Evolutionary conservation across 768 basidiomycete species (phyloP).

Genomic region (Suillus brevipes): DNA sequence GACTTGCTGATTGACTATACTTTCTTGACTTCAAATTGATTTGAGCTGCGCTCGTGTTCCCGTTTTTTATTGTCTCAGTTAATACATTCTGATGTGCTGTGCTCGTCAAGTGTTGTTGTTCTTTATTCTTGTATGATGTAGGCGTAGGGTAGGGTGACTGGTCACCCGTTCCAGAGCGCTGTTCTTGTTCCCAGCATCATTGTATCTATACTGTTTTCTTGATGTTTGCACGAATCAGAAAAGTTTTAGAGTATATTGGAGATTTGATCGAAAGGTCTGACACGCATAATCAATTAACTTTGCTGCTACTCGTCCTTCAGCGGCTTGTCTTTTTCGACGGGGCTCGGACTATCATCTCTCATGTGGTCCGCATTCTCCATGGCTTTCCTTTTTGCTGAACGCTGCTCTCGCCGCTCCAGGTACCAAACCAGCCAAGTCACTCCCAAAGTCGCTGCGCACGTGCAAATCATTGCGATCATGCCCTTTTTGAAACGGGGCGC

Average conservation of each 20-base stretch:
- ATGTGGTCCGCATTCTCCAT: not conserved
- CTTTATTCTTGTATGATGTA: slow-evolving; percentile 1
- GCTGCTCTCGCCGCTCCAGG: slow-evolving; percentile 44
- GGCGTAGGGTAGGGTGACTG: not conserved
- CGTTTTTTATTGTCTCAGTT: slow-evolving; percentile 1
- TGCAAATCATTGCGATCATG: slow-evolving; percentile 67
- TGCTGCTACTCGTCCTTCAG: not conserved
- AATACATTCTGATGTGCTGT: slow-evolving; percentile 18
- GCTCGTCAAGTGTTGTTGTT: slow-evolving; percentile 15
- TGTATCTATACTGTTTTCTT: slow-evolving; percentile 16
- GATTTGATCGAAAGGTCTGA: not conserved
- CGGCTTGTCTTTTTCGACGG: not conserved
- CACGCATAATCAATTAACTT: not conserved
- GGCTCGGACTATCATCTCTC: not conserved
- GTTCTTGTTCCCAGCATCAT: slow-evolving; percentile 7
- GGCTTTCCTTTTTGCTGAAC: slow-evolving; percentile 3
- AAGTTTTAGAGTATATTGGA: not conserved
- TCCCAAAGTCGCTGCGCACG: slow-evolving; percentile 53
- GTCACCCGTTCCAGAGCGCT: slow-evolving; percentile 4
- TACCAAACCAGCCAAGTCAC: slow-evolving; percentile 59
- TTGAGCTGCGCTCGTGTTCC: slow-evolving; percentile 17
- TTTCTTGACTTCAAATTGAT: slow-evolving; percentile 13
- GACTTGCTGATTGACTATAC: slow-evolving; percentile 1
- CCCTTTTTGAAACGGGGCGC: slow-evolving; percentile 68
- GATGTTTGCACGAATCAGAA: slow-evolving; percentile 7